Base-by-base conservation (phyloP, 768 basidiomycete genomes). In the Phlebiopsis flavidoalba region DNA sequence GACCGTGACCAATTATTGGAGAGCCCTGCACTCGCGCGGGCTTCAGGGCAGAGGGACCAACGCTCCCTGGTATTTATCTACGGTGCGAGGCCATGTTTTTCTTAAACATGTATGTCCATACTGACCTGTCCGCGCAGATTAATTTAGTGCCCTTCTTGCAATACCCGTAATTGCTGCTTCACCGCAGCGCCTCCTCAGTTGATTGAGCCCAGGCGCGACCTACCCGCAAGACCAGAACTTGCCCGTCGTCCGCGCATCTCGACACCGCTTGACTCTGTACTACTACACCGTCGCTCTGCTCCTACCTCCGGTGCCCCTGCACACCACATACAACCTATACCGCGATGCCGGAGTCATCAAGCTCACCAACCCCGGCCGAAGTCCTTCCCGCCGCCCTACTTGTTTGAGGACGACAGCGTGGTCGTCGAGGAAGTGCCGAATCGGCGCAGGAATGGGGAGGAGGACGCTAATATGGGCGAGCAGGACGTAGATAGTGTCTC, bases 391-490 rank as follows among this genome's bases (percentile, higher is more conserved):
- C 55, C 52, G 57, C 51, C 21, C 56, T 21, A 7, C 52, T n/a
- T 62, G 57, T 57, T 57, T 36, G 59, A 63, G 33, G 62, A 63
- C 59, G 51, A 53, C 47, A 61, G 59, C 47, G 50, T 60, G 51
- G 60, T 61, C 37, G 57, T 64, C n/a, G 64, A 63, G 50, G 52
- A 24, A 40, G 15, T 36, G 8, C 14, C 22, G 31, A 21, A 45
- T 26, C 35, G 15, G 56, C 46, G 31, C 40, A 49, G 47, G 59
- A 50, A 53, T 36, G 26, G 8, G 45, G 57, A 47, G 22, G 53
- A 43, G 49, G 53, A 59, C 21, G 51, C 3, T 14, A 51, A 48
- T 8, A 59, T 33, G 24, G 51, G 51, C 45, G 60, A 50, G 21
- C 65, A 53, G 21, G 67, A 63, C 58, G 61, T 63, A 55, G 37